A percentile compares a stretch with the other conserved stretches of the same genome.
Conservation (phyloP, 495 filamentous ascomycete species). For the Neurospora sp. region DNA sequence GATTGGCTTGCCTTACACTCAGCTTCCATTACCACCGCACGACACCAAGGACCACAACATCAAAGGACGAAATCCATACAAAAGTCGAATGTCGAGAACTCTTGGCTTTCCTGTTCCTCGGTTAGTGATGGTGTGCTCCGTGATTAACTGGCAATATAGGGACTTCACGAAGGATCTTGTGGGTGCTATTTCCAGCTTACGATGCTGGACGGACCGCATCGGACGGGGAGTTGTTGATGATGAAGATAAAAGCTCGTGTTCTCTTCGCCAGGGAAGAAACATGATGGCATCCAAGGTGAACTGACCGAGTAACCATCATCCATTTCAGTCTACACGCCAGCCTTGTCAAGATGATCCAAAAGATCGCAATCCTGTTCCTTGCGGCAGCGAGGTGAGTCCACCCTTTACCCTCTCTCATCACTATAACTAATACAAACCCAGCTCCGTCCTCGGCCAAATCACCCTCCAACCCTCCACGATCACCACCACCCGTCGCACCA, state of each 20-base stretch:
- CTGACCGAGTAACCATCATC: neutral
- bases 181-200: neutral
- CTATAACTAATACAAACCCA: neutral
- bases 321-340: neutral
- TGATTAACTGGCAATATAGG: neutral
- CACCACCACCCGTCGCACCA: slow-evolving; percentile 1
- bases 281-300: neutral
- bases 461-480: slow-evolving; percentile 16
- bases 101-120: neutral
- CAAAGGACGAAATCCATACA: neutral
- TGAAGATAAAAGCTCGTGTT: neutral
- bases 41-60: neutral
- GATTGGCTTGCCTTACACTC: neutral
- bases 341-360: neutral
- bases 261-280: neutral
- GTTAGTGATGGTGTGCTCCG: neutral
- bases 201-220: neutral
- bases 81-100: neutral
- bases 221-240: neutral
- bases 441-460: slow-evolving; percentile 16
- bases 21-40: neutral
- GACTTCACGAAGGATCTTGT: neutral
- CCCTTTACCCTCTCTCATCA: neutral
- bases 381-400: neutral
- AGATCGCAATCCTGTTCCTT: neutral